Evolutionary conservation across 2,329 filamentous ascomycete species (phyloP).

Genomic region (Penicillium sp.): DNA sequence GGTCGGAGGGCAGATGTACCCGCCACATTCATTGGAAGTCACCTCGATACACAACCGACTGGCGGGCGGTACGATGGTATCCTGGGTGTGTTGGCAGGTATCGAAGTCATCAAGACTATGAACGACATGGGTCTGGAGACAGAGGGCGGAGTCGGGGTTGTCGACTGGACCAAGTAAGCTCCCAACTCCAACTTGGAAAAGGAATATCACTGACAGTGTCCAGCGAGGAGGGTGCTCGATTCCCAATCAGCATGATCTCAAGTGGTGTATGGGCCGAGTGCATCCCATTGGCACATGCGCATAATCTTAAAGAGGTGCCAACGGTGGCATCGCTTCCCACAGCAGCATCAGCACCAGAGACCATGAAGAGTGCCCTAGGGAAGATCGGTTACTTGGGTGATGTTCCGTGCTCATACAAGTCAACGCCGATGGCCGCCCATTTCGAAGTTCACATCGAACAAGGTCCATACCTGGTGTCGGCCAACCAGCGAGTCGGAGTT

Average conservation of each 20-base stretch:
- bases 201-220: slow-evolving; percentile 12
- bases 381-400: slow-evolving; percentile 68
- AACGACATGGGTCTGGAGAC: slow-evolving; percentile 68
- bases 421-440: slow-evolving; percentile 67
- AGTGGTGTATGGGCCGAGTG: slow-evolving; percentile 72
- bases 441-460: slow-evolving; percentile 85
- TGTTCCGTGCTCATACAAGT: slow-evolving; percentile 55
- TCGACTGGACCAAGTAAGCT: slow-evolving; percentile 55
- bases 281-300: slow-evolving; percentile 63
- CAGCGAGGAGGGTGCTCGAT: slow-evolving; percentile 76
- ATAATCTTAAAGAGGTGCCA: slow-evolving; percentile 61
- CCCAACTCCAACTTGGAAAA: background rate
- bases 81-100: slow-evolving; percentile 68
- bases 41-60: slow-evolving; percentile 64
- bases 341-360: slow-evolving; percentile 56
- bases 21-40: slow-evolving; percentile 69
- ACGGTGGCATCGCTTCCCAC: slow-evolving; percentile 44
- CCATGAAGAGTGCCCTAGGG: slow-evolving; percentile 67
- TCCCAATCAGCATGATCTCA: slow-evolving; percentile 69
- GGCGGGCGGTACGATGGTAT: slow-evolving; percentile 59
- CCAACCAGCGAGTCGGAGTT: slow-evolving; percentile 64
- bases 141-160: slow-evolving; percentile 68
- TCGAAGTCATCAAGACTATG: slow-evolving; percentile 70
- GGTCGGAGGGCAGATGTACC: slow-evolving; percentile 58
- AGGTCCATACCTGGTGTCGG: slow-evolving; percentile 69